phyloP scores from a whole-genome alignment of 169 alveolate genomes.

The Babesia ovis region DNA sequence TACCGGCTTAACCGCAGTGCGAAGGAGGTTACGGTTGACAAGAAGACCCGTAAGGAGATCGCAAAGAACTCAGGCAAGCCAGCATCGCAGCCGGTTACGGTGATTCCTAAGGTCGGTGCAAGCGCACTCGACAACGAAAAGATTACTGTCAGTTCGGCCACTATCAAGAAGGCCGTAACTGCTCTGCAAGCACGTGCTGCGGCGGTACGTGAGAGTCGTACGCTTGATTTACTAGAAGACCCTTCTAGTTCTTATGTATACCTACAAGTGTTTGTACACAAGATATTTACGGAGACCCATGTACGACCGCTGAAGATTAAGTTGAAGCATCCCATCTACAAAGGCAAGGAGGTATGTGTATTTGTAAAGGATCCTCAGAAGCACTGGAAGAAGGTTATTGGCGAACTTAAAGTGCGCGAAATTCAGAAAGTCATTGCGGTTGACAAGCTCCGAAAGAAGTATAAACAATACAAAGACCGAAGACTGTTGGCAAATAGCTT shows the following conservation, averaged over 20 bases:
- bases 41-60: conserved; percentile 34
- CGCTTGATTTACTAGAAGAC: conserved; percentile 47
- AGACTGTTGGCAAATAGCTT: conserved; percentile 42
- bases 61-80: conserved; percentile 36
- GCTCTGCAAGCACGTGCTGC: conserved; percentile 46
- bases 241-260: conserved; percentile 39
- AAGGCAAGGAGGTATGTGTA: conserved; percentile 56
- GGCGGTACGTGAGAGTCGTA: conserved; percentile 20
- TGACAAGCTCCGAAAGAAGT: conserved; percentile 53
- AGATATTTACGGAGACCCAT: conserved; percentile 46
- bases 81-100: conserved; percentile 33
- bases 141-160: conserved; percentile 17
- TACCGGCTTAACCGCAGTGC: conserved; percentile 44
- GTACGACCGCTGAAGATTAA: conserved; percentile 52
- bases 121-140: conserved; percentile 47
- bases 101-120: conserved; percentile 35
- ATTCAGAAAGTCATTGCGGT: conserved; percentile 66
- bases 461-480: conserved; percentile 47
- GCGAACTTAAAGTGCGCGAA: conserved; percentile 45
- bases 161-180: conserved; percentile 36
- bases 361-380: conserved; percentile 69
- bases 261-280: conserved; percentile 37
- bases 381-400: conserved; percentile 48
- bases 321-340: conserved; percentile 51
- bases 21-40: conserved; percentile 14